phyloP scores from a whole-genome alignment of 2,329 filamentous ascomycete species.

The Oidium heveae region DNA sequence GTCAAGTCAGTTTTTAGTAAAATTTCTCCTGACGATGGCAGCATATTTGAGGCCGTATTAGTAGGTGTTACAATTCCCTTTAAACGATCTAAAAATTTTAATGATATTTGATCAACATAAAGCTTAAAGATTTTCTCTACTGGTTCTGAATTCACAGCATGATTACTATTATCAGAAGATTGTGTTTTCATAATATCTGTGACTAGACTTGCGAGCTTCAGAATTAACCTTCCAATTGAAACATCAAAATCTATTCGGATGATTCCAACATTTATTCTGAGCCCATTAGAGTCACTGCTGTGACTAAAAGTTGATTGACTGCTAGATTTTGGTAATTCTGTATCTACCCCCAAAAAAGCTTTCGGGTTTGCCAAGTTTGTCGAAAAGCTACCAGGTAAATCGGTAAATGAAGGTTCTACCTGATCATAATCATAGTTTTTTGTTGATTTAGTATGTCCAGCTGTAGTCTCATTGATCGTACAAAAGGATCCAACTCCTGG shows the following conservation, averaged over 20 bases:
- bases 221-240: conserved; percentile 13
- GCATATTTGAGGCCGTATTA: not conserved
- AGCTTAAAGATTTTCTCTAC: conserved; percentile 3
- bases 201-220: conserved; percentile 10
- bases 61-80: conserved; percentile 8
- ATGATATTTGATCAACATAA: conserved; percentile 9
- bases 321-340: not conserved
- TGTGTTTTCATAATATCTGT: conserved; percentile 3
- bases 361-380: conserved; percentile 14
- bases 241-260: conserved; percentile 13
- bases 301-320: not conserved
- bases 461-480: not conserved
- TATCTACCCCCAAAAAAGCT: not conserved
- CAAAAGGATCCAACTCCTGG: conserved; percentile 4
- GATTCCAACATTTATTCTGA: conserved; percentile 12
- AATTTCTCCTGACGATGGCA: conserved; percentile 7
- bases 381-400: conserved; percentile 37
- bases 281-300: conserved; percentile 2
- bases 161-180: not conserved
- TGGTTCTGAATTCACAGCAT: not conserved
- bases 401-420: conserved; percentile 17
- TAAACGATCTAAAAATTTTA: conserved; percentile 13
- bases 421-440: conserved; percentile 6
- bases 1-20: conserved; percentile 10
- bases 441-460: conserved; percentile 1